These are phyloP conservation scores for Penicillium sumatraense DNA, from an alignment of 2,329 filamentous ascomycete species.

Conservation along the genomic window DNA sequence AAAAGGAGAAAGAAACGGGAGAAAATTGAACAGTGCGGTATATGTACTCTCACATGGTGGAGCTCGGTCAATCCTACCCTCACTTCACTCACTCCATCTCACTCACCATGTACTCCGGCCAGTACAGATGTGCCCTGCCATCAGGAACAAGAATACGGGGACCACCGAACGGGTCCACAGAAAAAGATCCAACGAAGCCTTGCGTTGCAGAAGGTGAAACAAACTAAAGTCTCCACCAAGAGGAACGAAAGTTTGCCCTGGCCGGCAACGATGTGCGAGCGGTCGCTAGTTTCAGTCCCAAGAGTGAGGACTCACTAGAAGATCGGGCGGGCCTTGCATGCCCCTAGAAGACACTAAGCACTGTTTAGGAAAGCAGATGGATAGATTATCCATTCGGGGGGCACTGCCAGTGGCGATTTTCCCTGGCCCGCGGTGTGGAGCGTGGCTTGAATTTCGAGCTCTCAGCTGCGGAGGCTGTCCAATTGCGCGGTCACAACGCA, in stretches of 20 bases:
- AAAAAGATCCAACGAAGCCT: slow-evolving; percentile 10
- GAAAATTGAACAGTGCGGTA: slow-evolving; percentile 2
- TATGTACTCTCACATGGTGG: slow-evolving; percentile 16
- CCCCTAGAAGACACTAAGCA: neutral
- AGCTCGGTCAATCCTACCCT: slow-evolving; percentile 9
- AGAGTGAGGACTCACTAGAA: neutral
- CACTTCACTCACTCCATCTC: neutral
- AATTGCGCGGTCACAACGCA: neutral
- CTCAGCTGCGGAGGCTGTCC: neutral
- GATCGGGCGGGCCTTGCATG: slow-evolving; percentile 5
- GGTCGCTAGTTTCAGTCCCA: slow-evolving; percentile 19
- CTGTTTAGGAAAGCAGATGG: neutral
- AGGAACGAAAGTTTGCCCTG: slow-evolving; percentile 6
- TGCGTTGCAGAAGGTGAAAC: slow-evolving; percentile 27
- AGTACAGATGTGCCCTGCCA: neutral
- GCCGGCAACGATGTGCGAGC: slow-evolving; percentile 14
- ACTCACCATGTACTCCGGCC: neutral
- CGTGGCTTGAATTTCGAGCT: neutral
- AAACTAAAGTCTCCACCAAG: slow-evolving; percentile 8
- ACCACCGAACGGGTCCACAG: slow-evolving; percentile 6
- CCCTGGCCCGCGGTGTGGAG: neutral
- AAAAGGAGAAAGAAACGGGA: neutral
- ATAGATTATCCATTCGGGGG: neutral
- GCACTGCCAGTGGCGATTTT: neutral
- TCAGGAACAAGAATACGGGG: slow-evolving; percentile 6